Evolutionary conservation across 768 basidiomycete genomes (phyloP), one percentile per base, ranked within the genome.

Genomic region (Psilocybe subaeruginosa): DNA sequence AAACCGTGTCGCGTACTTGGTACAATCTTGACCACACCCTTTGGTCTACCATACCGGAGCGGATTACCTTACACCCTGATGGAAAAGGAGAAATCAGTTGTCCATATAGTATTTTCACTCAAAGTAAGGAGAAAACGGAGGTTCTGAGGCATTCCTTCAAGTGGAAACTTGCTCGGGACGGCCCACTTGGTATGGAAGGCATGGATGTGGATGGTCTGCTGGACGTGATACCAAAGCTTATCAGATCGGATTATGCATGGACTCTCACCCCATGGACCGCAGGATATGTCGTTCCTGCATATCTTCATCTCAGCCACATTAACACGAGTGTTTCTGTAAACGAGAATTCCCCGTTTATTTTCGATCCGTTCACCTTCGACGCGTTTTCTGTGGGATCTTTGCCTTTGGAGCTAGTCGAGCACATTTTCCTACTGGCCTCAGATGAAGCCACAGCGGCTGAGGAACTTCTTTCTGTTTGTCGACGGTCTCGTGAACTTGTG

Each of bases 131-230:
- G 5, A 19, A 29, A 1, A 1, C 11, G 23, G 14, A 43, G 6
- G 5, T 8, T 8, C 31, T 46, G 17, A 39, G 30, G 19, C 54
- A 60, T 1, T 41, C 56, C 4, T 63, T 63, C 37, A 56, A 43
- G 33, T 63, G 62, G 62, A 52, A 12, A 33, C 58, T 63, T 17
- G 46, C 37, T 19, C 41, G 58, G 8, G 54, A 63, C 14, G 62
- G 58, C 5, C 62, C 62, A 3, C 39, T 59, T 19, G 58, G 58
- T 3, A 56, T 60, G 54, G 62, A 59, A 23, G 62, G 48, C 4
- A 59, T 59, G 39, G 54, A 59, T 30, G 41, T 27, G 16, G 19
- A 54, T 16, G 58, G 58, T 9, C 31, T 63, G 12, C 59, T 56
- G 16, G 33, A 46, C 6, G 59, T 58, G 9, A 63, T 63, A 30